These are phyloP conservation scores for Croton setiger DNA, from an alignment of 441 rosid species.

Conservation along the genomic window DNA sequence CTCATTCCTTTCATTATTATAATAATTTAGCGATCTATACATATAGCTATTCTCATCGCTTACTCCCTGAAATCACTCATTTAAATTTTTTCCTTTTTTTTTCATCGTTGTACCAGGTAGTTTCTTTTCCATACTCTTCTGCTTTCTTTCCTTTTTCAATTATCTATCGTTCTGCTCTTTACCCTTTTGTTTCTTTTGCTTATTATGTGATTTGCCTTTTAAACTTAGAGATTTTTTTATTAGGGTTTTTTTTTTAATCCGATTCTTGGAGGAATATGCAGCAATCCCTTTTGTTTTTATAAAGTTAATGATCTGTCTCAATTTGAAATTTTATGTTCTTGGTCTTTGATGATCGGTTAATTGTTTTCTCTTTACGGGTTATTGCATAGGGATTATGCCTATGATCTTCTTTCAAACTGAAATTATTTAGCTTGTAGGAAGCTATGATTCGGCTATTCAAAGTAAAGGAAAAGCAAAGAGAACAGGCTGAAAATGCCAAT, in stretches of 20 bases:
- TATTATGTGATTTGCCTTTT: not conserved
- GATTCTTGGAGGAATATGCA: not conserved
- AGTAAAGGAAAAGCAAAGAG: slow-evolving; percentile 93
- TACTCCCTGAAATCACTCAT: not conserved
- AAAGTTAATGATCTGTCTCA: slow-evolving; percentile 2
- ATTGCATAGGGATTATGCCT: not conserved
- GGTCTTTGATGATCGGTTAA: not conserved
- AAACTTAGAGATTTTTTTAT: not conserved
- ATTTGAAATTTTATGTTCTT: not conserved
- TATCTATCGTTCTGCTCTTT: not conserved
- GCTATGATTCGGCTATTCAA: slow-evolving; percentile 88
- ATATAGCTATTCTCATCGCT: not conserved
- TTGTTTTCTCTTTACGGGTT: slow-evolving; percentile 1
- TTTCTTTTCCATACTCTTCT: not conserved
- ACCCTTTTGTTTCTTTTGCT: not conserved
- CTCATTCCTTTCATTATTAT: not conserved
- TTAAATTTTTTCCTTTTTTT: not conserved
- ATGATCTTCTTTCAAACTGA: not conserved
- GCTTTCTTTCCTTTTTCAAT: not conserved
- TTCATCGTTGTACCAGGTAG: slow-evolving; percentile 2
- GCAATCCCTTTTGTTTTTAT: not conserved
- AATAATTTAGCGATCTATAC: not conserved
- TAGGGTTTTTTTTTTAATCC: slow-evolving; percentile 1
- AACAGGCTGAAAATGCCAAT: slow-evolving; percentile 66
- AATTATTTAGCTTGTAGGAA: slow-evolving; percentile 24